Evolutionary conservation across 176 grass and related monocot species (phyloP), one percentile per base, ranked within the genome.

Genomic region (Metroxylon sagu): DNA sequence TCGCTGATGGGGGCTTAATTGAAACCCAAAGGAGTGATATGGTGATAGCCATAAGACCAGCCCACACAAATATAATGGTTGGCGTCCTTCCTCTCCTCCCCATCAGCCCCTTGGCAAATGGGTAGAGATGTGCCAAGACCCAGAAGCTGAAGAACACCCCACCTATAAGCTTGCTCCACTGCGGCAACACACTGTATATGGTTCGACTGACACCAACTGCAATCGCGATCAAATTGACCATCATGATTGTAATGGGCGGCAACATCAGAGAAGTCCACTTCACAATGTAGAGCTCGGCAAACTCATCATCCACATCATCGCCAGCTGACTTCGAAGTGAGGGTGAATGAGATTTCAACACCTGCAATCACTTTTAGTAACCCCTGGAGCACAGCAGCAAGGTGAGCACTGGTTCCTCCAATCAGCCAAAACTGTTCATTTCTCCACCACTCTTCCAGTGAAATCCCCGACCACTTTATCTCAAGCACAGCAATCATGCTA

Each of bases 91-190:
- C 87, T 61, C 77, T 82, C 75, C 53, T 77, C 6, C 92, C 92
- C 19, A 97, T 85, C 30, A 97, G 28, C 8, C 92, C 92, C 65
- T 97, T 97, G 43, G 86, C 75, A 52, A 97, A 97, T 0, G 92
- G 92, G 67, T 90, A 89, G 50, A 90, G 82, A 77, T 97, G 92
- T 48, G 89, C 85, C 17, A 97, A 66, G 53, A 97, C 92, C 92
- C 92, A 97, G 56, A 97, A 88, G 77, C 89, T 97, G 77, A 97
- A 89, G 77, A 97, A 87, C 19, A 97, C 92, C 7, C 92, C 92
- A 19, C 92, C 83, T 17, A 89, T 59, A 0, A 97, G 77, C 72
- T 80, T 88, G 75, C 85, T 83, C 92, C 92, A 97, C 71, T 97
- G 78, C 6, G 86, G 82, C 62, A 80, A 76, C 69, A 70, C 82